Conservation (phyloP, 805 yeast species). For the Saccharomycopsis schoenii region DNA sequence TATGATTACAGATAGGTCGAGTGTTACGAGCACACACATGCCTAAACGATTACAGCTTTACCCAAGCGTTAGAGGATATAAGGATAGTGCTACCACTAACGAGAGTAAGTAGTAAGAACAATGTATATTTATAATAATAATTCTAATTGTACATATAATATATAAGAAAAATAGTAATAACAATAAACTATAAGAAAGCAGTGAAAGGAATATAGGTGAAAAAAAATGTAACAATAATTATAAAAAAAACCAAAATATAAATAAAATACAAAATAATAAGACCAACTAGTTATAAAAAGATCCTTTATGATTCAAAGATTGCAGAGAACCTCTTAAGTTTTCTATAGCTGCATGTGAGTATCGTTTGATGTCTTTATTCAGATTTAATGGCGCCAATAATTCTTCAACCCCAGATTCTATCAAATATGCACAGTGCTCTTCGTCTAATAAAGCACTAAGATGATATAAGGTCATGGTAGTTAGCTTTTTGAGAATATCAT, state of each 20-base stretch:
- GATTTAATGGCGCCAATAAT: constrained; percentile 8
- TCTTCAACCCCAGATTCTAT: constrained; percentile 18
- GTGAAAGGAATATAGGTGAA: background rate
- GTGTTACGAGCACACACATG: background rate
- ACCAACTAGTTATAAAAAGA: background rate
- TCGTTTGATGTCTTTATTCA: background rate
- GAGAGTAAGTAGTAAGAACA: background rate
- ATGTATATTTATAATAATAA: background rate
- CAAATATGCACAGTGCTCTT: constrained; percentile 15
- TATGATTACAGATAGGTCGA: too few relatives aligned
- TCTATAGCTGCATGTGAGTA: background rate
- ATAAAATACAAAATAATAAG: background rate
- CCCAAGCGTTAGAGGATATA: background rate
- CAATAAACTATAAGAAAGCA: background rate
- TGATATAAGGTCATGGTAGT: constrained; percentile 13
- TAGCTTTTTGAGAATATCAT: constrained; percentile 14
- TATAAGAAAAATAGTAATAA: background rate
- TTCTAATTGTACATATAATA: background rate
- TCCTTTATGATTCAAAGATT: background rate
- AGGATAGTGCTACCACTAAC: background rate
- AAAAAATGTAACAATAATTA: too few relatives aligned
- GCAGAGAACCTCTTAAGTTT: background rate
- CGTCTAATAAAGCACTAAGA: constrained; percentile 12
- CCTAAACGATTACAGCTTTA: too few relatives aligned
- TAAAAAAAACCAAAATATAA: background rate